Percentiles rank a stretch among this genome's conserved stretches.
Evolutionary conservation across 257 asterid species (phyloP).

Genomic region (Schizonepeta tenuifolia): DNA sequence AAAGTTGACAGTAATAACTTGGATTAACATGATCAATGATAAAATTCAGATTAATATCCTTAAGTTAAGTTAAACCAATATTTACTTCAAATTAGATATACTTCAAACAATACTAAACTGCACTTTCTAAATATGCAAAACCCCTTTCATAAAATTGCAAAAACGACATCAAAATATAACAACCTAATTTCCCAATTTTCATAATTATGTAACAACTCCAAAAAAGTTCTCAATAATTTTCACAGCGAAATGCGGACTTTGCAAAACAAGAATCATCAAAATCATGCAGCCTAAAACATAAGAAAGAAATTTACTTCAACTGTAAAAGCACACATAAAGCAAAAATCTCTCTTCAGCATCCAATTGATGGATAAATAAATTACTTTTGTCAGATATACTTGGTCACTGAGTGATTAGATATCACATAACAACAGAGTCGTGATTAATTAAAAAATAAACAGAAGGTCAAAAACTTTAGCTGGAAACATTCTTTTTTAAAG

Average conservation of each 20-base stretch:
- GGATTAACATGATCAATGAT: not conserved
- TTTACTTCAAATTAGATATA: not conserved
- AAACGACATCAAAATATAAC: not conserved
- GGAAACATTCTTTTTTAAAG: not conserved
- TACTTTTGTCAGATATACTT: not conserved
- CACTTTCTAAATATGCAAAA: not conserved
- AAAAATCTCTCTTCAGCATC: not conserved
- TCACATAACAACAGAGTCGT: not conserved
- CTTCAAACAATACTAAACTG: not conserved
- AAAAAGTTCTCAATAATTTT: not conserved
- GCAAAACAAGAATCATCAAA: not conserved
- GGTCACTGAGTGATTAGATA: not conserved
- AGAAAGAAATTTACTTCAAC: not conserved
- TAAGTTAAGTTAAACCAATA: not conserved
- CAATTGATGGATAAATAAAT: not conserved
- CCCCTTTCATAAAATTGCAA: constrained; percentile 3
- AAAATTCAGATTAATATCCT: not conserved
- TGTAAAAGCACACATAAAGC: not conserved
- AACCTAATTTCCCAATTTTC: not conserved
- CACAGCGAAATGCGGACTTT: not conserved
- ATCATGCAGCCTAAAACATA: not conserved
- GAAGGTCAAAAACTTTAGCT: not conserved
- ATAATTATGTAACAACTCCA: not conserved
- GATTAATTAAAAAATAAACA: too few relatives aligned
- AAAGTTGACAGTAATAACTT: not conserved